Base-by-base conservation (phyloP, 2,329 filamentous ascomycete species). In the Knufia fluminis region DNA sequence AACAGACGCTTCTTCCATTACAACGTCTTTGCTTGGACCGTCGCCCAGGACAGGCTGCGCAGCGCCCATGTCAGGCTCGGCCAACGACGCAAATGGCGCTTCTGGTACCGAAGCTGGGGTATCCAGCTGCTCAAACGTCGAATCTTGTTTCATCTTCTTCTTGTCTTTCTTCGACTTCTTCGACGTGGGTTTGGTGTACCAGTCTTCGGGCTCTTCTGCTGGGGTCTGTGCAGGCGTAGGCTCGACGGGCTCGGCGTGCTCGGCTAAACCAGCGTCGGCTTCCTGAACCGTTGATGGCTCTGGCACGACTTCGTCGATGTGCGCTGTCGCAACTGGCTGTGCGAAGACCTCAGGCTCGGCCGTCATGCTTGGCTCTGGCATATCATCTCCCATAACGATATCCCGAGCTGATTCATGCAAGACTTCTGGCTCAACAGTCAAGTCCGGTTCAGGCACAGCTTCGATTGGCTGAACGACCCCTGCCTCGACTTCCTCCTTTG, bases 111-210 rank as follows among this genome's bases (percentile, higher is more conserved):
- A 28, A 14, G 48, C 9, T n/a, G 41, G 16, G 10, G 26, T 31
- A 12, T 35, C 20, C 38, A 26, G n/a, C 14, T 19, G n/a, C 7
- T 36, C 33, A 7, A 36, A 36, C 6, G 10, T 17, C n/a, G 6
- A 16, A 3, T 42, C 20, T 14, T 10, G 20, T 22, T 48, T 50
- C 46, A 45, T 49, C 20, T 46, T 46, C 43, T 31, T 46, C 31
- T 47, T 38, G 28, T 22, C 31, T 19, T 38, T 38, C 33, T 47
- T 38, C 31, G 44, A 47, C 19, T 38, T 47, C 32, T 38, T 47
- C 2, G 32, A 38, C 12, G 19, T 23, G n/a, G 44, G 19, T 4
- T 10, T 38, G 6, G 26, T 33, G 19, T 32, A 45, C 24, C 42
- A 43, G 3, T 22, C 24, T 33, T 45, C 24, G 8, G 42, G 16